phyloP scores from a whole-genome alignment of 1,139 yeast species.

The Sugiyamaella xylanicola region DNA sequence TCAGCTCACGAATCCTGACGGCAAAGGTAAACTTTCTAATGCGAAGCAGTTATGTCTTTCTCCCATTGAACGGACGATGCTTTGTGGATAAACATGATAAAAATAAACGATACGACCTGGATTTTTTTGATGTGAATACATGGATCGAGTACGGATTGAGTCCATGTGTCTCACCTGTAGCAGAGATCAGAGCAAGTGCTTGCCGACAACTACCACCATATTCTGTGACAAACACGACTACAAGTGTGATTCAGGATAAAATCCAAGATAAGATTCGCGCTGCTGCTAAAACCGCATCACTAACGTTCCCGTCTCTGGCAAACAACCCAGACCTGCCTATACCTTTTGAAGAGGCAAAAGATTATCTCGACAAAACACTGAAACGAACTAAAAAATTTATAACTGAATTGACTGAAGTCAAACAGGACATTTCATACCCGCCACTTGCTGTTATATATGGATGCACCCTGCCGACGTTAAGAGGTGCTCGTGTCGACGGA shows the following conservation, averaged over 20 bases:
- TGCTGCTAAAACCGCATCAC: conserved; percentile 11
- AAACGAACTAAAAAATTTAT: conserved; percentile 60
- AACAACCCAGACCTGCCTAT: conserved; percentile 18
- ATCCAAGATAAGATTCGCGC: conserved; percentile 16
- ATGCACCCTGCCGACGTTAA: conserved; percentile 76
- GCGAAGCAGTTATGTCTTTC: conserved; percentile 78
- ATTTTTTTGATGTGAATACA: conserved; percentile 74
- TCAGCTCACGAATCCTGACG: conserved; percentile 73
- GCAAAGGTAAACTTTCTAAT: conserved; percentile 83
- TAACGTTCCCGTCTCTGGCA: neutral
- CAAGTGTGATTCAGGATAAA: conserved; percentile 11
- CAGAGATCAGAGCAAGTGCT: conserved; percentile 16
- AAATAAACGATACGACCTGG: conserved; percentile 61
- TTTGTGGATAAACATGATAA: conserved; percentile 62
- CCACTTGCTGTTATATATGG: conserved; percentile 84
- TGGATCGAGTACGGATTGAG: conserved; percentile 79
- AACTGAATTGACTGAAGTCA: conserved; percentile 54
- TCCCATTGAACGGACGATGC: conserved; percentile 74
- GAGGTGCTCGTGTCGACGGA: conserved; percentile 69
- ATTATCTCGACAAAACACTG: conserved; percentile 64
- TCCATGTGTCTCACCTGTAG: conserved; percentile 62
- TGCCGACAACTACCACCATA: conserved; percentile 3
- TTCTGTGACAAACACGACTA: neutral
- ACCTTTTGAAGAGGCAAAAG: conserved; percentile 64
- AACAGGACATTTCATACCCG: conserved; percentile 61